Evolutionary conservation across 371 early-diverging fungal species (phyloP).

Genomic region (Mortierella sp.): DNA sequence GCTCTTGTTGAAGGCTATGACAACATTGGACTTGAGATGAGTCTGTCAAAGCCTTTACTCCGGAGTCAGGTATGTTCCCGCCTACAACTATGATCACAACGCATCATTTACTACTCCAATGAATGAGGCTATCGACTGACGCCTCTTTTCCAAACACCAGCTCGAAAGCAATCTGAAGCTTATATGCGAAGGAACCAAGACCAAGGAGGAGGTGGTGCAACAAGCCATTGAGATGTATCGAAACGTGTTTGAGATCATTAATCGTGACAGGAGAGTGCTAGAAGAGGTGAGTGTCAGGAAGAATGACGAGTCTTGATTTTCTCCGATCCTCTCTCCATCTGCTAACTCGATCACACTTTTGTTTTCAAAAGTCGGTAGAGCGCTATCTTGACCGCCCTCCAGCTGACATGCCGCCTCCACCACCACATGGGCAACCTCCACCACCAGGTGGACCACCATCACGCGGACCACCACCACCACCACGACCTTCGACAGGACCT

Average conservation of each 20-base stretch:
- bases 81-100: not conserved
- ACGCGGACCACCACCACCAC: conserved; percentile 10
- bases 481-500: conserved; percentile 9
- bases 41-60: conserved; percentile 86
- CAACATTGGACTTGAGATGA: conserved; percentile 83
- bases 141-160: conserved; percentile 33
- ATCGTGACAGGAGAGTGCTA: conserved; percentile 29
- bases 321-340: too few relatives aligned
- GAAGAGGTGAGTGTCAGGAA: conserved; percentile 19
- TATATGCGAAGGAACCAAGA: conserved; percentile 73
- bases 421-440: too few relatives aligned
- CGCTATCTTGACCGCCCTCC: conserved; percentile 14
- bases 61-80: conserved; percentile 70
- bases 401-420: not conserved
- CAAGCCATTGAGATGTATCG: conserved; percentile 70
- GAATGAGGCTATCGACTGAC: not conserved
- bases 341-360: not conserved
- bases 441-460: too few relatives aligned
- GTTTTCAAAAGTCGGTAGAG: conserved; percentile 21
- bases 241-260: conserved; percentile 65
- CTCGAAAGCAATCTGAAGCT: conserved; percentile 76
- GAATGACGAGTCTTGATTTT: not conserved
- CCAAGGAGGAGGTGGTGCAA: conserved; percentile 66
- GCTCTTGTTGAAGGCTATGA: conserved; percentile 95
- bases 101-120: not conserved